Base-by-base conservation (phyloP, 2,329 filamentous ascomycete genomes). In the Bipolaris bicolor region DNA sequence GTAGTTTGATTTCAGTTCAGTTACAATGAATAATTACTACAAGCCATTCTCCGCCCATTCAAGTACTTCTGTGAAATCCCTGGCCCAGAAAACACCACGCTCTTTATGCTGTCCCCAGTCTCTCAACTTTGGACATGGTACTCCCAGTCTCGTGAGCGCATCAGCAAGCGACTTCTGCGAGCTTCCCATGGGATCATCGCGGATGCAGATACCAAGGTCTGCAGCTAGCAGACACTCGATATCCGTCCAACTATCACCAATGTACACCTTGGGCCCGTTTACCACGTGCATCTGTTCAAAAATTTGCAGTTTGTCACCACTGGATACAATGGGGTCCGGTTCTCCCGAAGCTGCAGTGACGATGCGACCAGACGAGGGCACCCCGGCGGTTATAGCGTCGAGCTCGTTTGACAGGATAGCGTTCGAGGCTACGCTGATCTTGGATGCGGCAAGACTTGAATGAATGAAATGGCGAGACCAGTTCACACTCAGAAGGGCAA, bases 161-260 rank as follows among this genome's bases (percentile, higher is more conserved):
- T 77, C 70, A 9, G 65, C 65, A 2, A 81, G 60, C 36, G 64
- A 72, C 47, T 70, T 71, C 41, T 76, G 73, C 9, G 68, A 67
- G n/a, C 69, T 70, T 0, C 62, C 66, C 62, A 76, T 69, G 3
- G 70, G 67, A 6, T 77, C 70, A 49, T 80, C 77, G 4, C 75
- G 69, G 11, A 81, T 73, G 63, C 80, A 82, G 3, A 83, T 76
- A 1, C 81, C 81, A 16, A 82, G 46, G 58, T 82, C 78, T 2
- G 79, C 80, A 16, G 68, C 72, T 3, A 79, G 61, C 1, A 83
- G 66, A 44, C 76, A 77, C 43, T 80, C 79, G 18, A 82, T 77
- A 57, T 83, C 81, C 1, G 80, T 81, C 45, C 75, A 70, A 11
- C 79, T 81, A 57, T 83, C 81, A 7, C 81, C 81, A 10, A 82